These are phyloP conservation scores for Eragrostis nindensis DNA, from an alignment of 176 grass and related monocot genomes.

Conservation along the genomic window DNA sequence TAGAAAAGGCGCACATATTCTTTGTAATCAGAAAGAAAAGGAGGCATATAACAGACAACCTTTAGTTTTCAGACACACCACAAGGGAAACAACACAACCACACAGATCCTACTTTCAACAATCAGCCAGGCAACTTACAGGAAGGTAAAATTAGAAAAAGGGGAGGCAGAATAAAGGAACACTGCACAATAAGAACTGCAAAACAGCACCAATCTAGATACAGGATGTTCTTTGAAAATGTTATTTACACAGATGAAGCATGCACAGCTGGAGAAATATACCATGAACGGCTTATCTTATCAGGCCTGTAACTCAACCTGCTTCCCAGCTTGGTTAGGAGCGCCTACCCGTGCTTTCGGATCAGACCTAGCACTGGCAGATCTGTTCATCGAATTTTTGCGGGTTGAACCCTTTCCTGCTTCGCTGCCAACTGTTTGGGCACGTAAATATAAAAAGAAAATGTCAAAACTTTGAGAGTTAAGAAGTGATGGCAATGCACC, in stretches of 20 bases:
- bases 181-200: constrained; percentile 19
- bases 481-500: constrained; percentile 14
- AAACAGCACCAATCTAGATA: constrained; percentile 26
- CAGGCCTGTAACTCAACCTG: constrained; percentile 39
- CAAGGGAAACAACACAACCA: background rate
- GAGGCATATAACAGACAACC: background rate
- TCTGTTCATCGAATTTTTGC: constrained; percentile 22
- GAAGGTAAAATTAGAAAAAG: constrained; percentile 17
- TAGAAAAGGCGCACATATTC: background rate
- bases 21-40: constrained; percentile 4
- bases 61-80: background rate
- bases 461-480: background rate
- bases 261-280: constrained; percentile 31
- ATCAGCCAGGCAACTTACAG: background rate
- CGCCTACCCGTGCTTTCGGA: constrained; percentile 8
- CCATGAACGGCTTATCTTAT: constrained; percentile 27
- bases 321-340: constrained; percentile 39
- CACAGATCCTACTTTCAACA: background rate
- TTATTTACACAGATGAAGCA: constrained; percentile 41
- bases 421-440: constrained; percentile 32
- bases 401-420: constrained; percentile 32
- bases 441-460: constrained; percentile 16
- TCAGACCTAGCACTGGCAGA: constrained; percentile 22
- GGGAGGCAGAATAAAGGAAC: background rate
- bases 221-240: constrained; percentile 6